These are phyloP conservation scores for Pichia sp. DNA, from an alignment of 1,139 yeast genomes.

Conservation along the genomic window DNA sequence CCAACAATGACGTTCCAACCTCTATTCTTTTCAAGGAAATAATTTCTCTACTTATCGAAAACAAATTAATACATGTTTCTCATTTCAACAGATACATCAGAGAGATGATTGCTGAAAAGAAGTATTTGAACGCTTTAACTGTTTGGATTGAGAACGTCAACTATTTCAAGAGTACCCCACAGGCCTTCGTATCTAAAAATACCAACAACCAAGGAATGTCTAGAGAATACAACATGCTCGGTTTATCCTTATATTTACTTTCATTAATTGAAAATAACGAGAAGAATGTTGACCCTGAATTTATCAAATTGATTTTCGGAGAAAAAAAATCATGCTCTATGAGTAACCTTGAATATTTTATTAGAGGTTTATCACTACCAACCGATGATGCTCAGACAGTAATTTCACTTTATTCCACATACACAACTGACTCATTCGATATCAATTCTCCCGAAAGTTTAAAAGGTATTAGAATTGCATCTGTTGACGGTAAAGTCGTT, in stretches of 20 bases:
- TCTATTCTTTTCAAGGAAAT: conserved; percentile 24
- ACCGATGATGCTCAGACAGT: conserved; percentile 24
- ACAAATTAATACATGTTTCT: conserved; percentile 21
- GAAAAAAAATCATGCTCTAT: conserved; percentile 25
- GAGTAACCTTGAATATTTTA: conserved; percentile 41
- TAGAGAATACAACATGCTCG: conserved; percentile 17
- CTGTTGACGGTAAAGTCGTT: conserved; percentile 20
- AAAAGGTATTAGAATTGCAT: conserved; percentile 18
- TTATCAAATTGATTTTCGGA: conserved; percentile 23
- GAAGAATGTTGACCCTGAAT: conserved; percentile 22
- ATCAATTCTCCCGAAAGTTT: conserved; percentile 21
- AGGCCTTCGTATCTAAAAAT: conserved; percentile 6
- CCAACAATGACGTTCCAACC: conserved; percentile 19
- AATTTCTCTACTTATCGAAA: conserved; percentile 18
- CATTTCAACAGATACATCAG: conserved; percentile 24
- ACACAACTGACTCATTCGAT: conserved; percentile 21
- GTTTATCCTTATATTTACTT: conserved; percentile 24
- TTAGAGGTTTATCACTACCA: conserved; percentile 35
- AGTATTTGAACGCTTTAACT: conserved; percentile 25
- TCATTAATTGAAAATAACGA: conserved; percentile 20
- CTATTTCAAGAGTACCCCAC: conserved; percentile 24
- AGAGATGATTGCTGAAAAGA: conserved; percentile 21
- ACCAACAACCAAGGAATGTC: neutral
- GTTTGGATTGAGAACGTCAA: conserved; percentile 27
- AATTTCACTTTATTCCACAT: conserved; percentile 4